These are phyloP conservation scores for Albatrellus sp. DNA, from an alignment of 1,284 basidiomycete genomes.

Conservation along the genomic window DNA sequence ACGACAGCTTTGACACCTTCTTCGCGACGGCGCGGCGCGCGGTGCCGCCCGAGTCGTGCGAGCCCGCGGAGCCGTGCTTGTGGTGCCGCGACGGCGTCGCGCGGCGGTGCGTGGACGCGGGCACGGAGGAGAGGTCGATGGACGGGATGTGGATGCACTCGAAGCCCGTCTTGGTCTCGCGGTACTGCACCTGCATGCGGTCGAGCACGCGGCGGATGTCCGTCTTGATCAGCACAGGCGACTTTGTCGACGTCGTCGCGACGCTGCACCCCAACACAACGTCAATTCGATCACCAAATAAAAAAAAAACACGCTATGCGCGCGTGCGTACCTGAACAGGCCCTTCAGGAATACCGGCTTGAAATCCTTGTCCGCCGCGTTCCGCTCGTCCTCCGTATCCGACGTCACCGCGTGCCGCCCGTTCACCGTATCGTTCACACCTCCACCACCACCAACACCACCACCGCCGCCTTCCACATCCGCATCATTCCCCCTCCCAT, in stretches of 20 bases:
- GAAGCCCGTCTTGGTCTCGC: constrained; percentile 84
- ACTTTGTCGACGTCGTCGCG: constrained; percentile 89
- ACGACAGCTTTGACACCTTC: constrained; percentile 68
- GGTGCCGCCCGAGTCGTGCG: constrained; percentile 35
- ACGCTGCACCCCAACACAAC: constrained; percentile 41
- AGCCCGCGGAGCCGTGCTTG: constrained; percentile 36
- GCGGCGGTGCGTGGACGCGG: constrained; percentile 21
- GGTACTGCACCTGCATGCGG: constrained; percentile 88
- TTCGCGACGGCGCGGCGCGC: constrained; percentile 43
- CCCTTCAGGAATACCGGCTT: constrained; percentile 88
- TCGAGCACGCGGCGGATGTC: constrained; percentile 85
- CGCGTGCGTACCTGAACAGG: constrained; percentile 58
- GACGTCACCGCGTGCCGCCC: constrained; percentile 10
- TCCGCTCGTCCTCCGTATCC: constrained; percentile 24
- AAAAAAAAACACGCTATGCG: constrained; percentile 2
- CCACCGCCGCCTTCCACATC: constrained; percentile 19
- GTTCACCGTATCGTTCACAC: constrained; percentile 15
- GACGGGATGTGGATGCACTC: constrained; percentile 94
- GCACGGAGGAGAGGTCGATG: constrained; percentile 74
- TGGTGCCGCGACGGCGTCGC: constrained; percentile 26
- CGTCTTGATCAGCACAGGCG: constrained; percentile 67
- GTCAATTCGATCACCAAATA: constrained; percentile 1
- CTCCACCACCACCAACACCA: constrained; percentile 17
- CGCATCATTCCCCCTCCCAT: constrained; percentile 27
- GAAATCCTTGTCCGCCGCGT: constrained; percentile 53